Evolutionary conservation across 352 stramenopile species (phyloP), one percentile per base, ranked within the genome.

Genomic region (Globisporangium cylindrosporum): DNA sequence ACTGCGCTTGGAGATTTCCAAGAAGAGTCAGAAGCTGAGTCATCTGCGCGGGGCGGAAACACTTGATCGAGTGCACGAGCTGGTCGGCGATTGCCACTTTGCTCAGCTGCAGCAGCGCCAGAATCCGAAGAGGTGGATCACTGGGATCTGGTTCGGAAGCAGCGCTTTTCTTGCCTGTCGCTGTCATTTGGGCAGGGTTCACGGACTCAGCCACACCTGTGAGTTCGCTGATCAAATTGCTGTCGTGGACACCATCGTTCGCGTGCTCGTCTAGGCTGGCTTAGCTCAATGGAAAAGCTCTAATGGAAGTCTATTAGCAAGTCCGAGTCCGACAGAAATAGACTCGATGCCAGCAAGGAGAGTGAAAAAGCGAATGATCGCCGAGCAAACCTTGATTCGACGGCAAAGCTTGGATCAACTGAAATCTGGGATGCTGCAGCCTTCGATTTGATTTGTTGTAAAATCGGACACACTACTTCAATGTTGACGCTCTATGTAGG

Each of bases 31-130:
- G 57, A 18, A 90, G 67, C 29, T 86, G 77, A 0, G 67, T 22
- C 59, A 83, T 70, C 64, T 90, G 80, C 6, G 82, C 68, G 1
- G 57, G 43, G 5, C 82, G 80, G 60, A 91, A 83, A 36, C 77
- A 72, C 58, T 66, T 59, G 22, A 88, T 60, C 48, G 83, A 63
- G 8, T 77, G 59, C 20, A 73, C 55, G 12, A 89, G 66, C 32
- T 87, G 77, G 7, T 79, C 73, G 14, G 41, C 72, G 38, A 74
- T 72, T 18, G 74, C 65, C 12, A 81, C 68, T 18, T 67, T 77
- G 10, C 73, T 67, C 10, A 91, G 70, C 15, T 71, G 73, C 14
- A 89, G 68, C 9, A 83, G 67, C n/a, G 64, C 32, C 18, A 88
- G 76, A 38, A 91, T 80, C 20, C 62, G 71, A 48, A 27, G 27